Percentiles rank a stretch among this genome's conserved stretches.
Evolutionary conservation across 2,329 filamentous ascomycete genomes (phyloP).

Genomic region (Aureobasidium sp.): DNA sequence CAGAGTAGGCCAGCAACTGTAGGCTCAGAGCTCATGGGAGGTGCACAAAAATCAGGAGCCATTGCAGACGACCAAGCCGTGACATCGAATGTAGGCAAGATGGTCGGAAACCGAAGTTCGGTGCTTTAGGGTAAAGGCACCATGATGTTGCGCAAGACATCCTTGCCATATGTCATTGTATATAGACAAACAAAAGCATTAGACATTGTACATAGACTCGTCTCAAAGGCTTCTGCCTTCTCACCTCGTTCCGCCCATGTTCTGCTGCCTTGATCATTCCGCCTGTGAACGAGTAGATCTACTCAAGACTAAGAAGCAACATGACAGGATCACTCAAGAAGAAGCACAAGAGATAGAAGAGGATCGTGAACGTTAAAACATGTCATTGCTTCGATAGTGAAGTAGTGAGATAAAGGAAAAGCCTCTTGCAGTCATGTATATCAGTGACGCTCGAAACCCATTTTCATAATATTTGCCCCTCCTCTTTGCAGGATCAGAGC

Average conservation of each 20-base stretch:
- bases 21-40: constrained; percentile 66
- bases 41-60: constrained; percentile 50
- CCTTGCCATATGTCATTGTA: constrained; percentile 60
- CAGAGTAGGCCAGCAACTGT: constrained; percentile 63
- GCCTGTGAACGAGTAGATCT: too few species aligned
- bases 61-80: constrained; percentile 53
- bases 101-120: constrained; percentile 60
- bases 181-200: constrained; percentile 12
- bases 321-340: too few species aligned
- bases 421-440: not conserved
- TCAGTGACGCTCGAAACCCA: not conserved
- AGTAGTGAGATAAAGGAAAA: not conserved
- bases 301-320: too few species aligned
- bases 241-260: not conserved
- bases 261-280: too few species aligned
- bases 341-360: not conserved
- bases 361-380: not conserved
- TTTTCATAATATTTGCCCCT: constrained; percentile 6
- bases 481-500: not conserved
- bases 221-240: not conserved
- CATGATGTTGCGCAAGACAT: constrained; percentile 65
- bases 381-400: not conserved
- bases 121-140: constrained; percentile 38
- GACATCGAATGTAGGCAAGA: constrained; percentile 78
- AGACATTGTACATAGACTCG: not conserved